Evolutionary conservation across 148 eudicot genomes (phyloP).

Genomic region (Cornus florida): DNA sequence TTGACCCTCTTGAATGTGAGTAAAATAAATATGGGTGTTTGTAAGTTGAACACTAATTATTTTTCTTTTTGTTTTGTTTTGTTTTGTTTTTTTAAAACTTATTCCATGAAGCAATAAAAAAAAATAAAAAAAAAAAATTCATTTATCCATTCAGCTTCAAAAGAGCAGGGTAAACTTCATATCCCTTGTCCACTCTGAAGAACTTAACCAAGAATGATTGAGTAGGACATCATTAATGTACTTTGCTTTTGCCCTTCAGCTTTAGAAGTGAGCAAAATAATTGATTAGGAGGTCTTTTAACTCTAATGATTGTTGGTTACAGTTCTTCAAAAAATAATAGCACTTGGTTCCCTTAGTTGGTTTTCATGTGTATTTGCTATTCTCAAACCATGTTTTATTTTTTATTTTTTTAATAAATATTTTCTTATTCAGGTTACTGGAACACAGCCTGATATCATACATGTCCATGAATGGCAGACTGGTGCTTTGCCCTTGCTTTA

Average conservation of each 20-base stretch:
- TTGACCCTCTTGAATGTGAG: not conserved
- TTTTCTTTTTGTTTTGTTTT: too few relatives aligned
- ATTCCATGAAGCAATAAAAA: not conserved
- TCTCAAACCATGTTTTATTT: not conserved
- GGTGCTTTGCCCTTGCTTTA: slow-evolving; percentile 72
- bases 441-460: slow-evolving; percentile 79
- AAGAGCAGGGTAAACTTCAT: not conserved
- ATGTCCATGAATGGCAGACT: slow-evolving; percentile 93
- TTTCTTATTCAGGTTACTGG: slow-evolving; percentile 54
- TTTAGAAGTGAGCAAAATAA: not conserved
- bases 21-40: not conserved
- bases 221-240: not conserved
- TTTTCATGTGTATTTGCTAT: not conserved
- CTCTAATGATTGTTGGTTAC: not conserved
- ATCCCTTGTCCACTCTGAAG: not conserved
- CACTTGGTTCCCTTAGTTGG: not conserved
- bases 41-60: not conserved
- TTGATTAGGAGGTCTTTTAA: not conserved
- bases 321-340: not conserved
- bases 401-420: not conserved
- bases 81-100: not conserved
- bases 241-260: slow-evolving; percentile 1
- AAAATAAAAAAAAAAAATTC: not conserved
- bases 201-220: not conserved
- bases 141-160: not conserved